Base-by-base conservation (phyloP, 257 asterid genomes). In the Solanum stenotomum region DNA sequence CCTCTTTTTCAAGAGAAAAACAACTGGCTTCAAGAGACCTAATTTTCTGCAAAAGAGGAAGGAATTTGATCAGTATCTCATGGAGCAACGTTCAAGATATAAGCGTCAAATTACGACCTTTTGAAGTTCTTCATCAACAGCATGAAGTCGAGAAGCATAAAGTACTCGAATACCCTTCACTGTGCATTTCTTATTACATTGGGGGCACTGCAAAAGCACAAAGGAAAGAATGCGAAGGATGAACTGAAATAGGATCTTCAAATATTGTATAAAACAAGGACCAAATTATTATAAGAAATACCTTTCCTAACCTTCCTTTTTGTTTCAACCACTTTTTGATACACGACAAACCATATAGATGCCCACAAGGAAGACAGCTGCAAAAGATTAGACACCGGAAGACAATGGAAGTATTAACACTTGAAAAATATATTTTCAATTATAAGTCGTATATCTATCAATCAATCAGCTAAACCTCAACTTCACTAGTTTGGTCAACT, bases 351-450 rank as follows among this genome's bases (percentile, higher is more conserved):
- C 99, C 99, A 78, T 91, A 97, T 82, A 97, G 76, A 83, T 97
- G 99, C 40, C 99, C 99, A 86, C 99, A 97, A 2, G 99, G 99
- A 93, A 97, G 93, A 89, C 98, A 97, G 88, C 99, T 97, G 90
- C 63, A 88, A 27, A 63, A 74, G 52, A 89, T 46, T 29, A 46
- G 59, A 25, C 56, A 35, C 18, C 13, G 10, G 68, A 81, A 29
- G 15, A 81, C 10, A 29, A 81, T 27, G 42, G 27, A 46, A 46
- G 65, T 27, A 79, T 40, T 44, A 79, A 42, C 25, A 79, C 38
- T 79, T 25, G 16, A 79, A 78, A 79, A 42, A 27, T 42, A 44
- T 78, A 78, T n/a, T 46, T 78, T 44, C 67, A 25, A 34, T 44
- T 44, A 29, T 79, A 59, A 79, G 34, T 44, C 31, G 23, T 27